phyloP scores from a whole-genome alignment of 768 basidiomycete species.

The Trametes coccinea region DNA sequence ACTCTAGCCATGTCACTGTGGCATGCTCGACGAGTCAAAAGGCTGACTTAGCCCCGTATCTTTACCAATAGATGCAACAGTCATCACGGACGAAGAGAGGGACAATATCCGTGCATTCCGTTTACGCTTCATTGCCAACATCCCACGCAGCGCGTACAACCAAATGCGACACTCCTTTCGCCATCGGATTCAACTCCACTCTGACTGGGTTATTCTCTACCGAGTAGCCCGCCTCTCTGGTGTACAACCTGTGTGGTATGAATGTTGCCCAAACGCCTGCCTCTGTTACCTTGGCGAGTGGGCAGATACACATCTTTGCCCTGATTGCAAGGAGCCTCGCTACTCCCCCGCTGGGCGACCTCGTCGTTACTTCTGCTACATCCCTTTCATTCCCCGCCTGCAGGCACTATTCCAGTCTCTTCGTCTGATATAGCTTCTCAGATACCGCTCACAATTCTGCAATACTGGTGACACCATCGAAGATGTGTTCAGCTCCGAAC shows the following conservation, averaged over 20 bases:
- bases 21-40: too few relatives aligned
- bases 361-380: constrained; percentile 35
- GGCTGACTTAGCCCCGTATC: too few relatives aligned
- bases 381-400: constrained; percentile 43
- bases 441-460: constrained; percentile 28
- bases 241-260: constrained; percentile 35
- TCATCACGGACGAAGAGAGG: background rate
- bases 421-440: constrained; percentile 26
- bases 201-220: constrained; percentile 8
- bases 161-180: background rate
- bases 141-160: background rate
- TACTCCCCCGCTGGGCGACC: constrained; percentile 27
- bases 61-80: too few relatives aligned
- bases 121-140: background rate
- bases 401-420: constrained; percentile 26
- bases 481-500: constrained; percentile 39
- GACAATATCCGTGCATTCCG: background rate
- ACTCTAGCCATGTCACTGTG: too few relatives aligned
- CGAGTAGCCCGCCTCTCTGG: constrained; percentile 35
- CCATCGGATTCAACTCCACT: background rate
- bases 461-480: constrained; percentile 23
- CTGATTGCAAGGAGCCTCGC: constrained; percentile 37
- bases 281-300: constrained; percentile 38
- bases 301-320: constrained; percentile 33
- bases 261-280: constrained; percentile 49